These are phyloP conservation scores for Rhododendron williamsianum DNA, from an alignment of 148 eudicot species.

Conservation along the genomic window DNA sequence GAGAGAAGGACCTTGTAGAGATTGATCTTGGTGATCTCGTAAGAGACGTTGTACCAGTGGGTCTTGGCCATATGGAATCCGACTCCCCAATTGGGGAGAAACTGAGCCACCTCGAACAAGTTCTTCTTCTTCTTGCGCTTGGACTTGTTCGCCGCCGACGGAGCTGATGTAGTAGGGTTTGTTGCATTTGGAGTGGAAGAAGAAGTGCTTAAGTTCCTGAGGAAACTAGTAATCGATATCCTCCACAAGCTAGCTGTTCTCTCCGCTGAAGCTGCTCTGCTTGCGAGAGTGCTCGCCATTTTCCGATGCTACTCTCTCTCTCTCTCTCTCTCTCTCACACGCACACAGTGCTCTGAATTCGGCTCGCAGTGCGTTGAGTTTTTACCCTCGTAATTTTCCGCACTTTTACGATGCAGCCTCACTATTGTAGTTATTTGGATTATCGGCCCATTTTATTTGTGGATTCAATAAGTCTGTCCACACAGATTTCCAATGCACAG, in stretches of 20 bases:
- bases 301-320: constrained; percentile 4
- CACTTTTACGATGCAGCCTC: background rate
- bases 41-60: constrained; percentile 75
- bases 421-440: background rate
- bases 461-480: background rate
- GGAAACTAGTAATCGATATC: constrained; percentile 20
- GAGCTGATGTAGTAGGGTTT: constrained; percentile 20
- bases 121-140: constrained; percentile 76
- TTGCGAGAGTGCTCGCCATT: constrained; percentile 48
- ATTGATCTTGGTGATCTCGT: constrained; percentile 85
- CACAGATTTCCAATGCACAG: too few species aligned
- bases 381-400: background rate
- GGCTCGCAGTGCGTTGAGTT: background rate
- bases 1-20: constrained; percentile 57
- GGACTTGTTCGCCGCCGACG: constrained; percentile 26
- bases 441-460: constrained; percentile 2
- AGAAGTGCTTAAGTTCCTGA: constrained; percentile 36
- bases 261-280: constrained; percentile 24
- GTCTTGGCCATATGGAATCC: constrained; percentile 88
- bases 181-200: constrained; percentile 14
- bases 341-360: background rate
- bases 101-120: constrained; percentile 76
- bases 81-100: constrained; percentile 87
- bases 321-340: background rate
- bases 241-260: constrained; percentile 23